A percentile compares a stretch with the other conserved stretches of the same genome.
Evolutionary conservation across 2,329 filamentous ascomycete genomes (phyloP).

Genomic region (Allantophomopsis lycopodina): DNA sequence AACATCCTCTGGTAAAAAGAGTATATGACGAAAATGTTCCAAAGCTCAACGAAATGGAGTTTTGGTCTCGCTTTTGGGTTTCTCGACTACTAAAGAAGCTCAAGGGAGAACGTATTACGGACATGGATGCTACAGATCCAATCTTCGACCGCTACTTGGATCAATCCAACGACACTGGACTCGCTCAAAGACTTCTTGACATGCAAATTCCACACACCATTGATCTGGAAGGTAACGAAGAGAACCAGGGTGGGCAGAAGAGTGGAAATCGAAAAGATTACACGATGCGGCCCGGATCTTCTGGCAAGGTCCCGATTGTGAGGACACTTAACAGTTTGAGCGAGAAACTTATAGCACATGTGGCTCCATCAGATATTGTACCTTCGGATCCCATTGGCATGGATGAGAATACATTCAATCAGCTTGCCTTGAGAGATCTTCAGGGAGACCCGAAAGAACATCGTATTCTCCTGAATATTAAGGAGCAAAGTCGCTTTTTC

Average conservation of each 20-base stretch:
- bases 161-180: conserved; percentile 45
- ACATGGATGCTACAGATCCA: conserved; percentile 62
- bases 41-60: conserved; percentile 62
- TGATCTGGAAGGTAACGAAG: conserved; percentile 86
- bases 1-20: conserved; percentile 79
- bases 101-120: conserved; percentile 74
- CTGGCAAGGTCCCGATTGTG: conserved; percentile 75
- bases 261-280: conserved; percentile 76
- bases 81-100: conserved; percentile 84
- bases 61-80: conserved; percentile 91
- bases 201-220: conserved; percentile 76
- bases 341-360: conserved; percentile 84
- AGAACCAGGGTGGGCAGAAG: conserved; percentile 75
- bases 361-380: conserved; percentile 64
- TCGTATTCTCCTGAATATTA: conserved; percentile 73
- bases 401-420: conserved; percentile 60
- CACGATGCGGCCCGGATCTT: conserved; percentile 69
- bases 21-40: conserved; percentile 92
- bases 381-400: conserved; percentile 49
- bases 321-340: conserved; percentile 80
- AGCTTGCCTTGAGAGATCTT: conserved; percentile 70
- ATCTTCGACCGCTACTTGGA: conserved; percentile 80
- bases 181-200: conserved; percentile 39
- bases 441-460: conserved; percentile 60
- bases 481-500: conserved; percentile 77